These are phyloP conservation scores for Kodamaea plutei DNA, from an alignment of 1,139 yeast species.

Conservation along the genomic window DNA sequence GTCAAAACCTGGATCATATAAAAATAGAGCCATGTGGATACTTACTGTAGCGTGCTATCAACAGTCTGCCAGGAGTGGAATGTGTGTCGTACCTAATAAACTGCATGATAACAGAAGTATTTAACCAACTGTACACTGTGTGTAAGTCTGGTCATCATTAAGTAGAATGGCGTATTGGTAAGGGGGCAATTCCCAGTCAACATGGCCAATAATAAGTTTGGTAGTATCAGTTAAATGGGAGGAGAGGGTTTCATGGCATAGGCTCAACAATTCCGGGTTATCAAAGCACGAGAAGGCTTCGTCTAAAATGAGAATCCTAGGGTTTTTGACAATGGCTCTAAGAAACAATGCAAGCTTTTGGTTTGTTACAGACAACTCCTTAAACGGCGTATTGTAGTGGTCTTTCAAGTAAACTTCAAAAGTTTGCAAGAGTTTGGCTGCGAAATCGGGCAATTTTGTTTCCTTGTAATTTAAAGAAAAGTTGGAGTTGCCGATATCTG, in stretches of 20 bases:
- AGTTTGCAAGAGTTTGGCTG: constrained; percentile 16
- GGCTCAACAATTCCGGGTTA: constrained; percentile 49
- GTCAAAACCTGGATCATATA: no score
- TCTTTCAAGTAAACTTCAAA: constrained; percentile 28
- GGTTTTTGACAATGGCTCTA: constrained; percentile 72
- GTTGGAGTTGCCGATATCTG: constrained; percentile 54
- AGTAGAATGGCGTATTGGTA: constrained; percentile 35
- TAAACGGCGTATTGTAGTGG: constrained; percentile 38
- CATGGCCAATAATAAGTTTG: constrained; percentile 8
- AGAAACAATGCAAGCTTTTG: constrained; percentile 78
- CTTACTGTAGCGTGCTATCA: no score
- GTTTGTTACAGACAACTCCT: constrained; percentile 58
- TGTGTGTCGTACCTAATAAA: no score
- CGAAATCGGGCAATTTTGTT: constrained; percentile 11
- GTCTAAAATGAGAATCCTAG: constrained; percentile 75
- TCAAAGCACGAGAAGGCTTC: constrained; percentile 95
- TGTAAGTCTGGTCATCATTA: constrained; percentile 30
- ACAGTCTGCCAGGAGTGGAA: no score
- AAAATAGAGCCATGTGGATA: no score
- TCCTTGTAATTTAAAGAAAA: constrained; percentile 16
- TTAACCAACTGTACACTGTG: constrained; percentile 5
- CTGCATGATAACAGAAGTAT: no score
- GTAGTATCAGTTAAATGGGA: constrained; percentile 61
- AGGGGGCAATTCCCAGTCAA: constrained; percentile 14
- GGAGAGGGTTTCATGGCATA: constrained; percentile 72